phyloP scores from a whole-genome alignment of 1,284 basidiomycete species.

The Cerrena zonata region DNA sequence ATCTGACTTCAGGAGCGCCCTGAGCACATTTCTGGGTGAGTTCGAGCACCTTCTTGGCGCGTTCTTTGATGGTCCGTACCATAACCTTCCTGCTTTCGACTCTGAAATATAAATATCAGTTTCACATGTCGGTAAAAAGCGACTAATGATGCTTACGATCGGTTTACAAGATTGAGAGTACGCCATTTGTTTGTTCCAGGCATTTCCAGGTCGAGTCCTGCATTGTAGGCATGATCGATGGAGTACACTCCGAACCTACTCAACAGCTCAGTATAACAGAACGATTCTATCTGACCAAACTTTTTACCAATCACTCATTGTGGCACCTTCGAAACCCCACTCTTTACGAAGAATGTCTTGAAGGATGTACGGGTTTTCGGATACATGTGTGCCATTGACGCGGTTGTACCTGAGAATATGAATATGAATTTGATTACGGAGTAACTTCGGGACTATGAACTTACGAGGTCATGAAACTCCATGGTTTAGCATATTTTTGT shows the following conservation, averaged over 20 bases:
- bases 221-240: slow-evolving; percentile 60
- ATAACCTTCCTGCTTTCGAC: slow-evolving; percentile 62
- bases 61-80: slow-evolving; percentile 58
- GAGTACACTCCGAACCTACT: slow-evolving; percentile 65
- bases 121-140: not conserved
- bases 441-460: slow-evolving; percentile 18
- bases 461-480: slow-evolving; percentile 70
- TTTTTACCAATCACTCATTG: slow-evolving; percentile 76
- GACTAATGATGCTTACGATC: slow-evolving; percentile 32
- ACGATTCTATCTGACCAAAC: not conserved
- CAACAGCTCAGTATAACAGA: not conserved
- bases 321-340: slow-evolving; percentile 67
- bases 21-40: slow-evolving; percentile 59
- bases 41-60: slow-evolving; percentile 61
- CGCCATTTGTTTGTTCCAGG: slow-evolving; percentile 70
- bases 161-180: slow-evolving; percentile 56
- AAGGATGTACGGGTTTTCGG: slow-evolving; percentile 61
- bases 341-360: slow-evolving; percentile 66
- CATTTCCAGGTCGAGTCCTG: slow-evolving; percentile 78
- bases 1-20: slow-evolving; percentile 53
- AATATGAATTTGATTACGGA: not conserved
- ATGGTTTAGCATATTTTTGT: slow-evolving; percentile 63
- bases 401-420: slow-evolving; percentile 53
- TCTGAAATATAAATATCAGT: slow-evolving; percentile 10
- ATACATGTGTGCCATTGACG: slow-evolving; percentile 65